Percentiles rank a stretch among this genome's conserved stretches.
Conservation (phyloP, 306 rosid species). For the Prunus mume region DNA sequence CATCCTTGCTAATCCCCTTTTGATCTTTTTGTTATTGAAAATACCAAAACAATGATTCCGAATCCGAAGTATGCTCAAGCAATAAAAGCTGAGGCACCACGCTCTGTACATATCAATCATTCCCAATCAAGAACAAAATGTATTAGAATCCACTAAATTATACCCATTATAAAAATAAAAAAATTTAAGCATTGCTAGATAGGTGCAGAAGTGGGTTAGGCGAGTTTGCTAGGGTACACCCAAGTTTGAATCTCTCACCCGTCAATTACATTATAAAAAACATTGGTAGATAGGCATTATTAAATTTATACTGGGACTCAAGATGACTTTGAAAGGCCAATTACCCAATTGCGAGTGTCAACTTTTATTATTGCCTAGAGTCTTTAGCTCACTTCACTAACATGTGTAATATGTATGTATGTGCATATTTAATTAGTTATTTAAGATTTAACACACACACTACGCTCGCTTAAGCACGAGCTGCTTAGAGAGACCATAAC, state of each 20-base stretch:
- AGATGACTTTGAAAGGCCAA: too few species aligned
- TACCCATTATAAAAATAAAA: too few species aligned
- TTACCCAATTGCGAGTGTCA: too few species aligned
- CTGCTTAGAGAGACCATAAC: neutral
- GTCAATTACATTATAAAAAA: too few species aligned
- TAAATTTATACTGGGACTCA: too few species aligned
- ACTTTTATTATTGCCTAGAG: neutral
- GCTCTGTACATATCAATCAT: conserved; percentile 4
- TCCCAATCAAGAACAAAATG: neutral
- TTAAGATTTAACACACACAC: neutral
- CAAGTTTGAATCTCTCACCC: too few species aligned
- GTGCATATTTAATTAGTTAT: neutral
- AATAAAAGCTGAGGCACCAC: neutral
- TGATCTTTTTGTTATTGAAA: neutral
- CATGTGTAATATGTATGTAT: neutral
- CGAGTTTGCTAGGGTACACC: too few species aligned
- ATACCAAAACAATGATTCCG: neutral
- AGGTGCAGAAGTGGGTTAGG: neutral
- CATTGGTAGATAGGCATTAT: neutral
- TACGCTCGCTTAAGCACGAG: neutral
- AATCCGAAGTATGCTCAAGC: neutral
- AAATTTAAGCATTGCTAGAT: neutral
- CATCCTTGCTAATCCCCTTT: conserved; percentile 37
- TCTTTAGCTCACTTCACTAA: neutral
- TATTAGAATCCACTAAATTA: neutral